Conservation (phyloP, 352 stramenopile species). For the Globisporangium paroecandrum region DNA sequence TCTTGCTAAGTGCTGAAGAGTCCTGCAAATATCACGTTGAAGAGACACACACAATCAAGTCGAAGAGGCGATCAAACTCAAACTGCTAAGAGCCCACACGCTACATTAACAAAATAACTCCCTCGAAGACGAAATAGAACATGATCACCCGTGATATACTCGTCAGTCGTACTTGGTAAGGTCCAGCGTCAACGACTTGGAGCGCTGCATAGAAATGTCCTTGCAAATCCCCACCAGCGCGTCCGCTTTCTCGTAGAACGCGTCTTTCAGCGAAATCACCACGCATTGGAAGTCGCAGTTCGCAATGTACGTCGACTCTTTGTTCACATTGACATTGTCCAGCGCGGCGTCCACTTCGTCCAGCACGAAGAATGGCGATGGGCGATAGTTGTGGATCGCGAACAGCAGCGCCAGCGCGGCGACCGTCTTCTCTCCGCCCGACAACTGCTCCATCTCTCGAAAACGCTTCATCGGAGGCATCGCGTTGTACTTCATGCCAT, state of each 20-base stretch:
- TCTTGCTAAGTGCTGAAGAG: not conserved
- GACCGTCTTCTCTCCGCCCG: conserved; percentile 98
- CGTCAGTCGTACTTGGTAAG: conserved; percentile 58
- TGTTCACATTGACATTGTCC: conserved; percentile 99
- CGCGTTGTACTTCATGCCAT: conserved; percentile 99
- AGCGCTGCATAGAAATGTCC: conserved; percentile 71
- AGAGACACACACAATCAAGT: not conserved
- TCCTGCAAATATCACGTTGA: not conserved
- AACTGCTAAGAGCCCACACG: not conserved
- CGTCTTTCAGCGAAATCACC: conserved; percentile 98
- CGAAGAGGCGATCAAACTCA: not conserved
- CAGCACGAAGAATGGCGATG: conserved; percentile 98
- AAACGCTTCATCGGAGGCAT: conserved; percentile 99
- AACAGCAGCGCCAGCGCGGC: conserved; percentile 98
- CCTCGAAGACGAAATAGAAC: not conserved
- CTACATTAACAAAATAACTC: conserved; percentile 1
- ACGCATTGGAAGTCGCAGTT: conserved; percentile 97
- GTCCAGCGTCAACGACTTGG: conserved; percentile 74
- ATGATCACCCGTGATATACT: no score
- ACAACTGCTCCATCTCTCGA: conserved; percentile 98
- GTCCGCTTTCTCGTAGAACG: conserved; percentile 95
- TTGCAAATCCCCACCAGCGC: conserved; percentile 92
- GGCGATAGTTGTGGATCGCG: conserved; percentile 97
- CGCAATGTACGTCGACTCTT: conserved; percentile 97
- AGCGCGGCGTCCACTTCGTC: conserved; percentile 99